Conservation (phyloP, 2,329 filamentous ascomycete species). For the Daldinia sp. region DNA sequence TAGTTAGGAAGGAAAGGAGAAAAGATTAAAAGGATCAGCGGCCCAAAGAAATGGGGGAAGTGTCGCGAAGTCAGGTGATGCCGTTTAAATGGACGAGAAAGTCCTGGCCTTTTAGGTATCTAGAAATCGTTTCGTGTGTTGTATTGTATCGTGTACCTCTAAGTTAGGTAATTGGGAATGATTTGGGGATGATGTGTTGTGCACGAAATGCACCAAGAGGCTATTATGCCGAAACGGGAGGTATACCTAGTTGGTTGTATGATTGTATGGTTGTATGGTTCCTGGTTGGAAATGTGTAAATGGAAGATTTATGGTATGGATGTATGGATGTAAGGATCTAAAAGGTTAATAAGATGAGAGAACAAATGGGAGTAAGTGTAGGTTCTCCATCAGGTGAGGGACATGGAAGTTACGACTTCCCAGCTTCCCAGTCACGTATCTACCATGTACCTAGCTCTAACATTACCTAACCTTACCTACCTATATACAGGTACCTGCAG, state of each 20-base stretch:
- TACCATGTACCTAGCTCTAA: too few relatives aligned
- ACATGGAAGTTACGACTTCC: neutral
- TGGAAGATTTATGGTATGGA: too few relatives aligned
- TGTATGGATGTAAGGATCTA: neutral
- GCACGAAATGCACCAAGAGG: neutral
- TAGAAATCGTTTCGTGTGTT: neutral
- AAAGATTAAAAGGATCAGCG: neutral
- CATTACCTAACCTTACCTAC: too few relatives aligned
- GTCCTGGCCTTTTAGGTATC: neutral
- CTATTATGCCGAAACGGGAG: neutral
- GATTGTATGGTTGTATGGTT: too few relatives aligned
- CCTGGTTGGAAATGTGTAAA: too few relatives aligned
- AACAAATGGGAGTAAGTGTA: neutral
- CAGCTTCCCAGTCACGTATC: neutral
- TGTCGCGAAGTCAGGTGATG: slow-evolving; percentile 28
- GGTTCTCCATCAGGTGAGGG: too few relatives aligned
- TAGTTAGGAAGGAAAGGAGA: neutral
- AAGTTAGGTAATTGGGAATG: slow-evolving; percentile 10
- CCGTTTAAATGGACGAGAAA: neutral
- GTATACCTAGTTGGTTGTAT: neutral
- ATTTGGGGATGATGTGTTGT: neutral
- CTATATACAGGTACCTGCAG: slow-evolving; percentile 1
- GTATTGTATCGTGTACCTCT: neutral
- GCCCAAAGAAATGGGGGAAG: neutral
- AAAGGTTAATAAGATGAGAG: too few relatives aligned